Evolutionary conservation across 805 yeast genomes (phyloP).

Genomic region (Yueomyces sinensis): DNA sequence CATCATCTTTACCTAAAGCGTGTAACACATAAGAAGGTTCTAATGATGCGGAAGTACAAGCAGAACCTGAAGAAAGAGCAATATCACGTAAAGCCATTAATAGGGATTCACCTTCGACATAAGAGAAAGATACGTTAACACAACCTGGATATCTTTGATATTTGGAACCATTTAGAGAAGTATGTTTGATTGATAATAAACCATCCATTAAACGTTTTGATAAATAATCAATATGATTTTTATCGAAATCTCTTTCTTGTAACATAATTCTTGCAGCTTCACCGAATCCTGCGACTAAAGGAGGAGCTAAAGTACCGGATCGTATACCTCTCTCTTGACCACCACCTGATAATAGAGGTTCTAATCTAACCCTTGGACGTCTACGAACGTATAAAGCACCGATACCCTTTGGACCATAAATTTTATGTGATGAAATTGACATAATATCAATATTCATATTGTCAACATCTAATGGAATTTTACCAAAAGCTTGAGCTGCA

Average conservation of each 20-base stretch:
- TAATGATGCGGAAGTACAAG: constrained; percentile 95
- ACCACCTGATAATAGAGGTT: constrained; percentile 92
- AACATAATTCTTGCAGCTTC: constrained; percentile 85
- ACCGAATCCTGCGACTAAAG: constrained; percentile 89
- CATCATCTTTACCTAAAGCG: constrained; percentile 96
- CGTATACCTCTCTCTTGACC: constrained; percentile 98
- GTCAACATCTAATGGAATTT: constrained; percentile 85
- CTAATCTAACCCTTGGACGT: constrained; percentile 95
- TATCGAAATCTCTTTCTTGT: constrained; percentile 63
- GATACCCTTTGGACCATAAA: constrained; percentile 95
- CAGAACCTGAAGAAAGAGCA: constrained; percentile 92
- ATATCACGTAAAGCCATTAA: constrained; percentile 96
- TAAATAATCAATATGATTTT: constrained; percentile 51
- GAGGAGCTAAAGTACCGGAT: constrained; percentile 96
- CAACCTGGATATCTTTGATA: constrained; percentile 77
- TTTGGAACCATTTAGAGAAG: constrained; percentile 78
- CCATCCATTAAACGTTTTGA: constrained; percentile 64
- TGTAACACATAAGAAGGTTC: constrained; percentile 96
- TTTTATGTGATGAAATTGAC: constrained; percentile 91
- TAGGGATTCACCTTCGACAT: constrained; percentile 94
- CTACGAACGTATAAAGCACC: constrained; percentile 94
- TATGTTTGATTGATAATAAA: constrained; percentile 71
- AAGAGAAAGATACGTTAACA: constrained; percentile 92
- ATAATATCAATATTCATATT: constrained; percentile 83
- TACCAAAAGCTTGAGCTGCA: constrained; percentile 95